Evolutionary conservation across 176 grass and related monocot species (phyloP), one percentile per base, ranked within the genome.

Genomic region (Dendrocalamus sinicus): DNA sequence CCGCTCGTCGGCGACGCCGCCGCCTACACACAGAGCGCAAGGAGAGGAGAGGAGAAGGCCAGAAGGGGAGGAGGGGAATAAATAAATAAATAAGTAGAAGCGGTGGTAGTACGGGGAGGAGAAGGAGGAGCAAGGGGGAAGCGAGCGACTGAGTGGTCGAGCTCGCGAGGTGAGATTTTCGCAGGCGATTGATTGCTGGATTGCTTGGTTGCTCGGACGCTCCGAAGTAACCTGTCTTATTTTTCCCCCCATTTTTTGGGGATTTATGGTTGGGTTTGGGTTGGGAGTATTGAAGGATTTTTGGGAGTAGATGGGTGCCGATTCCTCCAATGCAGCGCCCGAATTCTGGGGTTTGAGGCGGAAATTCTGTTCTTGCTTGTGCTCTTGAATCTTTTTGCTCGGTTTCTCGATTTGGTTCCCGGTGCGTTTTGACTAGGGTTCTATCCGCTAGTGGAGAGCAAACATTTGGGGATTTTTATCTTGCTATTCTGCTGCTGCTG

Each of bases 361-460:
- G 16, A 62, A 70, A 73, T 90, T 73, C 7, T 9, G 17, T 52
- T 40, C 19, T 47, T 43, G 17, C 17, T 80, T 9, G n/a, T 76
- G 71, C 3, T 37, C 17, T 13, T 44, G 51, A 8, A 5, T 16
- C 26, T 39, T 46, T 46, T 40, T 60, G 47, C 6, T 69, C 19
- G 24, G 7, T 32, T 47, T 67, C 16, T 70, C 9, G 72, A 39
- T 86, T 54, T 4, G 15, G 26, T n/a, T 23, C 54, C 7, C 12
- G 32, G 37, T 20, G 64, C 28, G 47, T 64, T 64, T 45, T 54
- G 35, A 8, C 81, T 78, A 90, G 89, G 73, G 65, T 86, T 90
- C 44, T 71, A 26, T 81, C 16, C 15, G 24, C 51, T 30, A 2
- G 13, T 15, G 14, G 22, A 28, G 62, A 52, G 51, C 2, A 39